These are phyloP conservation scores for Calonectria pseudoreteaudii DNA, from an alignment of 2,329 filamentous ascomycete genomes.

Conservation along the genomic window DNA sequence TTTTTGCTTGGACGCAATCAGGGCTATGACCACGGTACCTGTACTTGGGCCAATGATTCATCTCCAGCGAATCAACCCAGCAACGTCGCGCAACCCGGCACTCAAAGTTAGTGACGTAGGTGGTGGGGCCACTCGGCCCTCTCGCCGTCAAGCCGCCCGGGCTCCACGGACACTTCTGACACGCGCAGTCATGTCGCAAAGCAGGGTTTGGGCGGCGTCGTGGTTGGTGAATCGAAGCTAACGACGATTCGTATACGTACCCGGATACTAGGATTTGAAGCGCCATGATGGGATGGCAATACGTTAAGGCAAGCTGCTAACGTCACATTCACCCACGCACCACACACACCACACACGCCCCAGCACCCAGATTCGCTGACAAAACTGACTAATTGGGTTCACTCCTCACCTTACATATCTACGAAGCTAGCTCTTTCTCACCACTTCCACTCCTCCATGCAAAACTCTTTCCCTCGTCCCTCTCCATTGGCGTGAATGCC, in stretches of 20 bases:
- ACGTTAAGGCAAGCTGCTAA: not conserved
- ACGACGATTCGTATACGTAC: not conserved
- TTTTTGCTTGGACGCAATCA: not conserved
- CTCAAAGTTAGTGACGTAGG: constrained; percentile 3
- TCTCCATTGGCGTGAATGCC: constrained; percentile 25
- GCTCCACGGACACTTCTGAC: not conserved
- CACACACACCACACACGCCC: not conserved
- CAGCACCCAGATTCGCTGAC: constrained; percentile 6
- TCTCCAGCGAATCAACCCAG: not conserved
- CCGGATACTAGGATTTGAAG: not conserved
- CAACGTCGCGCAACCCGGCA: not conserved
- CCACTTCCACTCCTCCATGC: not conserved
- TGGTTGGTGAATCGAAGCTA: not conserved
- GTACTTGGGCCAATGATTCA: not conserved
- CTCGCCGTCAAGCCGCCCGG: not conserved
- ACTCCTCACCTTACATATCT: not conserved
- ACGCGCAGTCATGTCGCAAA: constrained; percentile 8
- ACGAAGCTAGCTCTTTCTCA: not conserved
- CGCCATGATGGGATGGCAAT: not conserved
- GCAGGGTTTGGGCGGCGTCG: not conserved
- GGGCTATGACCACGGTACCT: not conserved
- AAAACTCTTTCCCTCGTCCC: not conserved
- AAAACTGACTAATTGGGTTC: constrained; percentile 9
- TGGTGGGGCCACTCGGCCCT: not conserved
- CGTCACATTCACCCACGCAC: not conserved